These are phyloP conservation scores for Clitopilus hobsonii DNA, from an alignment of 768 basidiomycete genomes.

Conservation along the genomic window DNA sequence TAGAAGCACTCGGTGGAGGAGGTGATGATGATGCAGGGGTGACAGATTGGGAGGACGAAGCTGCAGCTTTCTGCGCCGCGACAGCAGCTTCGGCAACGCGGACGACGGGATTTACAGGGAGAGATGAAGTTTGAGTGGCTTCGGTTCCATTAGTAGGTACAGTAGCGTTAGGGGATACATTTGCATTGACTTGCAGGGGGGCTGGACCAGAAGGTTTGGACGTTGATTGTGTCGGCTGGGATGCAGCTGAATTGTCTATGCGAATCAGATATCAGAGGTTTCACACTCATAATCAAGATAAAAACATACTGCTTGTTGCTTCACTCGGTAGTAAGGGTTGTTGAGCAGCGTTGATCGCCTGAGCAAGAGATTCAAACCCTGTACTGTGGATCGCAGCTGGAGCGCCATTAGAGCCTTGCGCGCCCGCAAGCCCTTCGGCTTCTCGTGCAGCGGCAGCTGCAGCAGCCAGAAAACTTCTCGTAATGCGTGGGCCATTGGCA, in stretches of 20 bases:
- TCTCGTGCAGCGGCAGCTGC: background rate
- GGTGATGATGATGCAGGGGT: constrained; percentile 6
- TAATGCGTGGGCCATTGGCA: too few species aligned
- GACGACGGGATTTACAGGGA: constrained; percentile 18
- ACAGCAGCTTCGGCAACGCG: constrained; percentile 33
- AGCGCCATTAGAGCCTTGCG: background rate
- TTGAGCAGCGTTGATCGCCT: background rate
- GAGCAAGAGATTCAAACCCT: background rate
- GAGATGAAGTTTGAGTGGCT: background rate
- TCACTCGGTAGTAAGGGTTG: background rate
- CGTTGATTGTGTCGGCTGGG: background rate
- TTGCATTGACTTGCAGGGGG: background rate
- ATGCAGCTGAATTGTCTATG: background rate
- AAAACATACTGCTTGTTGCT: background rate
- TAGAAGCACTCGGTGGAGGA: background rate
- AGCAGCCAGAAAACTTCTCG: too few species aligned
- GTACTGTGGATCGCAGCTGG: background rate
- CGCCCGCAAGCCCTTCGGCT: background rate
- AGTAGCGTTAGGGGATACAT: background rate
- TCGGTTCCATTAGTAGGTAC: background rate
- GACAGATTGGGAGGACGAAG: constrained; percentile 6
- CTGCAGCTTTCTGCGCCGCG: constrained; percentile 24
- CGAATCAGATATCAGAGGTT: background rate
- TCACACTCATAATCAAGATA: background rate
- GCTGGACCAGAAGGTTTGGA: background rate